Percentiles rank a stretch among this genome's conserved stretches.
phyloP scores from a whole-genome alignment of 176 grass and related monocot species.

The Oryza australiensis region DNA sequence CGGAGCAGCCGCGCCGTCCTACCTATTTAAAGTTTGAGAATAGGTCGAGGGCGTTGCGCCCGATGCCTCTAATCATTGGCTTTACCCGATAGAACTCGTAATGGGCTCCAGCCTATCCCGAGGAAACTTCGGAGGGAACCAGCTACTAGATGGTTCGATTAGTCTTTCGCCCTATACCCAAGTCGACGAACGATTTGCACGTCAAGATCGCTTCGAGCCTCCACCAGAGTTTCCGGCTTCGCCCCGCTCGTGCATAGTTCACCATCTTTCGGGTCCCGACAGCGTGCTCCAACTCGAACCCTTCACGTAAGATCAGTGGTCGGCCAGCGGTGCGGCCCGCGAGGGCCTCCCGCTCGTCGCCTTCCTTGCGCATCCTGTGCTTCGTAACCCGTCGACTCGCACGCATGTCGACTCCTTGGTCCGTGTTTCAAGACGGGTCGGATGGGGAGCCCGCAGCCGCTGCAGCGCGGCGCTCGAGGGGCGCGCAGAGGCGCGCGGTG shows the following conservation, averaged over 20 bases:
- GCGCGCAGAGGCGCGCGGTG: no score
- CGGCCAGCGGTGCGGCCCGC: no score
- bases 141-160: constrained; percentile 71
- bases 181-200: constrained; percentile 67
- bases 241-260: constrained; percentile 73
- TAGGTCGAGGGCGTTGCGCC: no score
- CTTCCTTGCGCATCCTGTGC: no score
- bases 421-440: constrained; percentile 78
- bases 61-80: no score
- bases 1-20: not conserved
- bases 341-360: no score
- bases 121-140: constrained; percentile 60
- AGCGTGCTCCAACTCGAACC: no score
- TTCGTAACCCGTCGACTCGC: no score
- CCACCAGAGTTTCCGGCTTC: constrained; percentile 68
- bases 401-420: constrained; percentile 84
- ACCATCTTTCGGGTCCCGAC: constrained; percentile 83
- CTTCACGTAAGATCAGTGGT: no score
- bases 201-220: constrained; percentile 57
- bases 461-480: no score
- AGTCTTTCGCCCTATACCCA: constrained; percentile 81
- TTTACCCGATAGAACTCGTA: not conserved
- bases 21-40: no score
- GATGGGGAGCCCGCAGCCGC: constrained; percentile 54
- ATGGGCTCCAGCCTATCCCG: constrained; percentile 33